phyloP scores from a whole-genome alignment of 2,329 filamentous ascomycete species.

The Phoma sp. region DNA sequence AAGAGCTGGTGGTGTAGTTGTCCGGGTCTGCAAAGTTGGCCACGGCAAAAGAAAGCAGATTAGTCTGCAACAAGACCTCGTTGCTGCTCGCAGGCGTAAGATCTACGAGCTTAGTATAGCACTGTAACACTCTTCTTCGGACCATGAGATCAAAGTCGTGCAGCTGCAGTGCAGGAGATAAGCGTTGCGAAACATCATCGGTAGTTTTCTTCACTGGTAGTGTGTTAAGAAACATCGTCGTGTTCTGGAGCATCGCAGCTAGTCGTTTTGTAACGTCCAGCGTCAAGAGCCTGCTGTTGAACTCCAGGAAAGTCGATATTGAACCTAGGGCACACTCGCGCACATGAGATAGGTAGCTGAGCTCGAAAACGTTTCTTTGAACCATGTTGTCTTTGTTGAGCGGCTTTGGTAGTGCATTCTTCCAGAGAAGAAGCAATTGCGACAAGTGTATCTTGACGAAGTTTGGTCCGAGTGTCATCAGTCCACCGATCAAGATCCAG shows the following conservation, averaged over 20 bases:
- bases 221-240: slow-evolving; percentile 84
- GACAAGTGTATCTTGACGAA: slow-evolving; percentile 99
- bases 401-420: slow-evolving; percentile 93
- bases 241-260: slow-evolving; percentile 93
- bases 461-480: slow-evolving; percentile 96
- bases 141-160: slow-evolving; percentile 94
- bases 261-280: slow-evolving; percentile 93
- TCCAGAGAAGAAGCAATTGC: slow-evolving; percentile 92
- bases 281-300: slow-evolving; percentile 89
- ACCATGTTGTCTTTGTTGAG: slow-evolving; percentile 90
- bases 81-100: slow-evolving; percentile 83
- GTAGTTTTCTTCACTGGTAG: slow-evolving; percentile 82
- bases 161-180: slow-evolving; percentile 85
- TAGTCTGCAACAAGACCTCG: slow-evolving; percentile 88
- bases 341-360: slow-evolving; percentile 92
- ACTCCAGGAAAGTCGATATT: slow-evolving; percentile 89
- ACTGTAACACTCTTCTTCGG: slow-evolving; percentile 88
- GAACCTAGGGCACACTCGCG: slow-evolving; percentile 92
- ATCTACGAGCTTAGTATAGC: slow-evolving; percentile 89
- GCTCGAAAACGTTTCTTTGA: slow-evolving; percentile 82
- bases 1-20: slow-evolving; percentile 80
- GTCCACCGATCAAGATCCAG: slow-evolving; percentile 93
- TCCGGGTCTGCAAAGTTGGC: slow-evolving; percentile 93
- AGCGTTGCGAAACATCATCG: slow-evolving; percentile 83
- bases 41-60: slow-evolving; percentile 85